These are phyloP conservation scores for Chernovozyma sophiae-reginae DNA, from an alignment of 1,139 yeast species.

Conservation along the genomic window DNA sequence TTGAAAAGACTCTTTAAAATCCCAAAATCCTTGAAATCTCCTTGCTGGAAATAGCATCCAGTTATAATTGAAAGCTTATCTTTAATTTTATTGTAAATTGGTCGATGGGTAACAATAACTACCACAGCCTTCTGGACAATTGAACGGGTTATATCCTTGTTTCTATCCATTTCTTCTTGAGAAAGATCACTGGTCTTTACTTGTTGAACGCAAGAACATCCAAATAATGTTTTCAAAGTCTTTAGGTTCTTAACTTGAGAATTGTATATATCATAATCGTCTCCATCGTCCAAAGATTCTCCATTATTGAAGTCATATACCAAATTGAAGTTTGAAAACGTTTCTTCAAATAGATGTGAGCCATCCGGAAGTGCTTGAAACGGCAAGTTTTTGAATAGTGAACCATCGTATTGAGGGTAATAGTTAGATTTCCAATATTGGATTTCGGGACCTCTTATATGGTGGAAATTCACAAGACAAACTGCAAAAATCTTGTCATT, in stretches of 20 bases:
- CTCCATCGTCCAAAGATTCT: conserved; percentile 40
- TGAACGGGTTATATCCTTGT: conserved; percentile 75
- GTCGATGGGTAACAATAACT: conserved; percentile 73
- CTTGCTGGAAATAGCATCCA: conserved; percentile 78
- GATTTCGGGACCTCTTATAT: conserved; percentile 89
- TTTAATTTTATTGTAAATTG: conserved; percentile 81
- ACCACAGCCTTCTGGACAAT: conserved; percentile 91
- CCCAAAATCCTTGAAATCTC: conserved; percentile 64
- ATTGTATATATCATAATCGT: conserved; percentile 40
- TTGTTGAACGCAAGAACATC: conserved; percentile 90
- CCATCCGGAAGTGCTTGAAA: conserved; percentile 97
- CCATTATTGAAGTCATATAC: conserved; percentile 61
- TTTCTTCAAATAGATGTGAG: conserved; percentile 85
- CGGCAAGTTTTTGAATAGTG: conserved; percentile 82
- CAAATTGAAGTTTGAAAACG: conserved; percentile 85
- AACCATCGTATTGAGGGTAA: conserved; percentile 31
- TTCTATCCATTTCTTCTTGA: conserved; percentile 41
- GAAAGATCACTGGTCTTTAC: conserved; percentile 59
- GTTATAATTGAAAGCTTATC: conserved; percentile 91
- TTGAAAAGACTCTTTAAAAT: conserved; percentile 69
- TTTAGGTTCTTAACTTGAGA: conserved; percentile 50
- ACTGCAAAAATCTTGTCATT: conserved; percentile 67
- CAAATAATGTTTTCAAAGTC: conserved; percentile 81
- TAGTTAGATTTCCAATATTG: conserved; percentile 86
- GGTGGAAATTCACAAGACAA: conserved; percentile 91